Base-by-base conservation (phyloP, 352 stramenopile genomes). In the Halophytophthora polymorphica region DNA sequence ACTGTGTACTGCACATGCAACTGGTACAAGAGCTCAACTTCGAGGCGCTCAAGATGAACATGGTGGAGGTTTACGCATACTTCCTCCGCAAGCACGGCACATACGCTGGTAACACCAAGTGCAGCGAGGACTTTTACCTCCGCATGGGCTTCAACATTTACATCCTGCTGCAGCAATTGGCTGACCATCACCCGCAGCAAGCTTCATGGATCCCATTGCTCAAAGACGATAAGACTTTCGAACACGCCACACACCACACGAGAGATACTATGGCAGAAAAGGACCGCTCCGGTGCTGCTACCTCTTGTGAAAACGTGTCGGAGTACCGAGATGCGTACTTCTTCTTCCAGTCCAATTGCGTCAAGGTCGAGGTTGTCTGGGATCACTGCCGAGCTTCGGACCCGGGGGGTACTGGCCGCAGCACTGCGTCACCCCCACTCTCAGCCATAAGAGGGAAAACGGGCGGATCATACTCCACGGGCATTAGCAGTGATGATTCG, bases 91-190 rank as follows among this genome's bases (percentile, higher is more conserved):
- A 64, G 0, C 47, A 74, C 19, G 69, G 59, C 8, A 54, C 29
- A 29, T 90, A 88, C 45, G 66, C 73, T 25, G 77, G 77, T 1
- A 87, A 89, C 45, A 51, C 67, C 8, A 51, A 61, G 10, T 91
- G 80, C 60, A 86, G 71, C 43, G 46, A 79, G 15, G 77, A 91
- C 41, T 83, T 73, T 4, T 87, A 83, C 25, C 48, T 91, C 17
- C 69, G 64, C 2, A 88, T 88, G 73, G 80, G 80, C 1, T 89
- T 91, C 47, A 89, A 91, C 48, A 78, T 91, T 21, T 86, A 85
- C 44, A 81, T 91, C 18, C 45, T 91, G 15, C 68, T 91, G 25
- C 77, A 86, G 56, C 73, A 83, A 22, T 51, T 91, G 14, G 74
- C 72, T 7, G 77, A 88, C 25, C 58, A 58, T 17, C 65, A 83